Evolutionary conservation across 352 stramenopile species (phyloP).

Genomic region (Pythium vanterpoolii): DNA sequence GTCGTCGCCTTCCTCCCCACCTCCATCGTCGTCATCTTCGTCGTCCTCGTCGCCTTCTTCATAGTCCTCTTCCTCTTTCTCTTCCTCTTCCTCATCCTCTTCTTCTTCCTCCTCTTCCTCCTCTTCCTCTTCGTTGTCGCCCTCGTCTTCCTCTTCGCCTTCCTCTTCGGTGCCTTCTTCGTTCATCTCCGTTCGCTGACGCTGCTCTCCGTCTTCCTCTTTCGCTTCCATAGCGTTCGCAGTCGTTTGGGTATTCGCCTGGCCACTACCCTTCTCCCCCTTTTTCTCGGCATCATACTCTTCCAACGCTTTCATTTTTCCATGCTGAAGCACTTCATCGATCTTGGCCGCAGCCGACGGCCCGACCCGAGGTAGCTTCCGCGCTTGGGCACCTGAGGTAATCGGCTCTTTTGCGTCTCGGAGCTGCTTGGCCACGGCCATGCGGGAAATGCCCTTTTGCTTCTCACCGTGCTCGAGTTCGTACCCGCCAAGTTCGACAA

Average conservation of each 20-base stretch:
- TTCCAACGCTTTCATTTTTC: constrained; percentile 34
- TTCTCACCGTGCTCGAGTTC: constrained; percentile 33
- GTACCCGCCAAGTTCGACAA: constrained; percentile 36
- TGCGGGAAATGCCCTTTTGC: constrained; percentile 39
- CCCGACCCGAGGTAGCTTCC: constrained; percentile 28
- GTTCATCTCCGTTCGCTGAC: too few species aligned
- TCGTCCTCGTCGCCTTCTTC: background rate
- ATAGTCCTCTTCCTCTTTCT: constrained; percentile 10
- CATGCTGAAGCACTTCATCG: constrained; percentile 31
- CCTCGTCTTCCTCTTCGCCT: background rate
- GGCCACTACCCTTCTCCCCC: background rate
- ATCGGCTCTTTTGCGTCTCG: constrained; percentile 26
- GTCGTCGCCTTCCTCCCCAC: constrained; percentile 2
- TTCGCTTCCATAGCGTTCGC: background rate
- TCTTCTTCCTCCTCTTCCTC: constrained; percentile 1
- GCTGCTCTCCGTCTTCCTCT: background rate
- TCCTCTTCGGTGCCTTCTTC: constrained; percentile 1
- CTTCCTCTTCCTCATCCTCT: background rate
- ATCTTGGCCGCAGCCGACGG: constrained; percentile 35
- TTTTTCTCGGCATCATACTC: constrained; percentile 15
- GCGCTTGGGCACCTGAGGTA: constrained; percentile 27
- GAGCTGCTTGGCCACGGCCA: constrained; percentile 41
- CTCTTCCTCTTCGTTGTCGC: background rate
- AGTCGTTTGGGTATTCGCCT: background rate
- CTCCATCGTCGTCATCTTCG: constrained; percentile 9